These are phyloP conservation scores for Nitzschia palea DNA, from an alignment of 108 stramenopile species.

Conservation along the genomic window DNA sequence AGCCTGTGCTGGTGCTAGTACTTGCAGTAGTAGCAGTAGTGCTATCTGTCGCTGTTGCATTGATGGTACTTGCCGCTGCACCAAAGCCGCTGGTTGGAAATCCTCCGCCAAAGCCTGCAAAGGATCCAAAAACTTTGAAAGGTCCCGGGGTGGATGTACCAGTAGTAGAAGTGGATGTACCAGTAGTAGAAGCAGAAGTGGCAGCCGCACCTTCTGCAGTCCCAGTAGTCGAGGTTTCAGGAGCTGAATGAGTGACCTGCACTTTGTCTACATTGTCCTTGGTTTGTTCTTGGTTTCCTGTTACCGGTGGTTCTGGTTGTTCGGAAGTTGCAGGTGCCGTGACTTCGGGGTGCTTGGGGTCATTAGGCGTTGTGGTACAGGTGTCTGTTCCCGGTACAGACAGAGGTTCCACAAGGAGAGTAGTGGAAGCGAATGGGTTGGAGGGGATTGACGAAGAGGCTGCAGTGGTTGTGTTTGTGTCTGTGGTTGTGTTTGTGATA, in stretches of 20 bases:
- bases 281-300: no score
- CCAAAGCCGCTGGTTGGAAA: slow-evolving; percentile 8
- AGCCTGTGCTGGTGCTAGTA: slow-evolving; percentile 1
- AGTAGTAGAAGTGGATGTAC: neutral
- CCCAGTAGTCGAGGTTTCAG: slow-evolving; percentile 4
- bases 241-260: no score
- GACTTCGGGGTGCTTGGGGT: no score
- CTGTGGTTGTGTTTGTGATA: neutral
- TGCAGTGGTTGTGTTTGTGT: neutral
- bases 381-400: no score
- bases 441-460: no score
- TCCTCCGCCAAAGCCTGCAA: slow-evolving; percentile 25
- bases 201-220: slow-evolving; percentile 8
- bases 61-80: neutral
- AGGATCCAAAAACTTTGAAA: slow-evolving; percentile 28
- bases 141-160: slow-evolving; percentile 5
- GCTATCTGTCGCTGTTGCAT: neutral
- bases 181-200: neutral
- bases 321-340: no score
- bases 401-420: no score
- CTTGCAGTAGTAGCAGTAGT: neutral
- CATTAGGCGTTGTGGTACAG: no score
- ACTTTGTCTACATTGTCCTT: no score
- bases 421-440: slow-evolving; percentile 10
- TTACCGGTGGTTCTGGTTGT: no score